Conservation (phyloP, 768 basidiomycete genomes). For the Trametes cingulata region DNA sequence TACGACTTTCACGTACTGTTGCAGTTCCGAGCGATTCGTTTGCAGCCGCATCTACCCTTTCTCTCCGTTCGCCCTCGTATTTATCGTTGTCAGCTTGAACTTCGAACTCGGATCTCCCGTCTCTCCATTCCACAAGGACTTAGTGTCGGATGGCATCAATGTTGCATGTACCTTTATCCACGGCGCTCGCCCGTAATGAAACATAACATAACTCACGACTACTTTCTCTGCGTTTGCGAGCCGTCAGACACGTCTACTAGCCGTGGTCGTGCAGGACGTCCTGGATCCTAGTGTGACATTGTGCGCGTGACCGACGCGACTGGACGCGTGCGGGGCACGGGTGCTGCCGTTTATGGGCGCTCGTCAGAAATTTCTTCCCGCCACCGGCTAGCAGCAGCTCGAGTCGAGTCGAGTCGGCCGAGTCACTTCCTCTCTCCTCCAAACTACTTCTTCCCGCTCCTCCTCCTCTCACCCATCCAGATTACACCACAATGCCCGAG, state of each 20-base stretch:
- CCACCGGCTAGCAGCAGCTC: background rate
- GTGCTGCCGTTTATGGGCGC: slow-evolving; percentile 11
- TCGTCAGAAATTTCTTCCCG: slow-evolving; percentile 9
- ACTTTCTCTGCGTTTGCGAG: background rate
- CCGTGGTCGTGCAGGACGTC: background rate
- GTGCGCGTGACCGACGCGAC: slow-evolving; percentile 16
- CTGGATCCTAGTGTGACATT: slow-evolving; percentile 1
- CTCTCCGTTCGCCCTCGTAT: background rate
- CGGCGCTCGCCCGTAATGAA: slow-evolving; percentile 5
- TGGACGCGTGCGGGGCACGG: slow-evolving; percentile 2
- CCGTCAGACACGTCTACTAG: background rate
- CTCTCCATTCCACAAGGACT: slow-evolving; percentile 1
- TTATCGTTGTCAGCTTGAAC: slow-evolving; percentile 4
- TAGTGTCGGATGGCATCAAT: slow-evolving; percentile 5
- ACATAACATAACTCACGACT: background rate
- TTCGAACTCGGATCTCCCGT: background rate
- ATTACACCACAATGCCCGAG: slow-evolving; percentile 33
- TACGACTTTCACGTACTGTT: slow-evolving; percentile 15
- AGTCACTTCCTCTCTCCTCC: slow-evolving; percentile 13
- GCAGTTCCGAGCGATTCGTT: background rate
- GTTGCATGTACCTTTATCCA: slow-evolving; percentile 9
- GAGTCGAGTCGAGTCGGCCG: slow-evolving; percentile 4
- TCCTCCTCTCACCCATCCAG: background rate
- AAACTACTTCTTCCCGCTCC: background rate
- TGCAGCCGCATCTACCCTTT: background rate